Evolutionary conservation across 768 basidiomycete genomes (phyloP), one percentile per base, ranked within the genome.

Genomic region (Rhodosporidiobolus odoratus): DNA sequence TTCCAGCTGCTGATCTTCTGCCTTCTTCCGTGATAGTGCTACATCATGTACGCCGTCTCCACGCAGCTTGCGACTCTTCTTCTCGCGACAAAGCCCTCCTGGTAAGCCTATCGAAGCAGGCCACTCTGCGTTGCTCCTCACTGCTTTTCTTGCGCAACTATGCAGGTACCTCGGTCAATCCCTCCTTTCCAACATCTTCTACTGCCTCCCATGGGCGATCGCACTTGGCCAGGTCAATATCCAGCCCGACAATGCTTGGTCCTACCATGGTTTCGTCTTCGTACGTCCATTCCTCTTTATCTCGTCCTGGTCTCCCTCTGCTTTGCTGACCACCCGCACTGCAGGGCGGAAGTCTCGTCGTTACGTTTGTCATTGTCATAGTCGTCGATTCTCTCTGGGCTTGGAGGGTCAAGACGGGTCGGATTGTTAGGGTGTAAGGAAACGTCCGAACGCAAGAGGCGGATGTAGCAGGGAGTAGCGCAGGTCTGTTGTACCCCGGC

Each of bases 41-140:
- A 76, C 56, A 74, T 77, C 54, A 58, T 66, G 45, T 77, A 76
- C 57, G 75, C 69, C 17, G 37, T 72, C 9, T 68, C 66, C n/a
- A 72, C 75, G 3, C 73, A 71, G 34, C 66, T 77, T 32, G 75
- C 75, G 4, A 68, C 75, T 3, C 63, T 77, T 40, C 66, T 77
- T 4, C 61, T 75, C 15, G 75, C 76, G 3, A 76, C 75, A 21
- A 66, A 47, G 23, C 72, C 76, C 5, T 23, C 38, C 2, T 75
- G 73, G 75, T 57, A 21, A 21, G 53, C 32, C 53, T n/a, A n/a
- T n/a, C n/a, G n/a, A n/a, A n/a, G n/a, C n/a, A n/a, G n/a, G n/a
- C n/a, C n/a, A n/a, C n/a, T n/a, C 19, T 19, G 6, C 30, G n/a
- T 30, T 19, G 13, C 32, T 10, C 19, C 4, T 21, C 25, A 3